Evolutionary conservation across 2,329 filamentous ascomycete species (phyloP).

Genomic region (Ophiosphaerella narmari): DNA sequence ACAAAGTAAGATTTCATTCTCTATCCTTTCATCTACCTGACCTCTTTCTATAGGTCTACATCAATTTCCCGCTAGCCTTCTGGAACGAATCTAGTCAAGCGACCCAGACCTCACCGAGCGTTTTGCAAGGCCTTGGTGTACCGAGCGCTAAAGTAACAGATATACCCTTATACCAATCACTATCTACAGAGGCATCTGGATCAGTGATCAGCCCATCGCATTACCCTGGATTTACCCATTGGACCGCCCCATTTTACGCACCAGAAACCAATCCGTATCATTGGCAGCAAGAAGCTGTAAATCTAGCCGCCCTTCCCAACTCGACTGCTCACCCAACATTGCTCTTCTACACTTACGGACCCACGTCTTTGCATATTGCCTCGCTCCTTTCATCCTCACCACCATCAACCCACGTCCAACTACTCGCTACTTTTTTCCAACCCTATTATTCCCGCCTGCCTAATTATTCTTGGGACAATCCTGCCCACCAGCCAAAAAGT

Average conservation of each 20-base stretch:
- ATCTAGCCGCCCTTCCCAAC: constrained; percentile 69
- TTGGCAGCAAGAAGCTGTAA: constrained; percentile 79
- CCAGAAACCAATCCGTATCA: constrained; percentile 61
- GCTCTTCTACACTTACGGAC: constrained; percentile 79
- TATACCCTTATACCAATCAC: constrained; percentile 41
- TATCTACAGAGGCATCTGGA: constrained; percentile 27
- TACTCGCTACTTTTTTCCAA: constrained; percentile 69
- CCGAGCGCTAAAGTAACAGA: constrained; percentile 47
- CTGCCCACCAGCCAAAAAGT: constrained; percentile 65
- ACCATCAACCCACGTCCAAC: constrained; percentile 52
- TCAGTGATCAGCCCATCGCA: constrained; percentile 28
- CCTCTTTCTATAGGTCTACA: constrained; percentile 43
- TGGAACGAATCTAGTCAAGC: constrained; percentile 58
- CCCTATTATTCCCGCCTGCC: constrained; percentile 81
- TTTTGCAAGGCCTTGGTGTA: constrained; percentile 15
- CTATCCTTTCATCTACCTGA: constrained; percentile 25
- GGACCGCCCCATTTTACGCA: constrained; percentile 73
- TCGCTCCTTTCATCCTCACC: constrained; percentile 33
- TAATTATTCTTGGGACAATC: constrained; percentile 60
- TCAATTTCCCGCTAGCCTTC: constrained; percentile 74
- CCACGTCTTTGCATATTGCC: constrained; percentile 41
- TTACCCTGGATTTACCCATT: constrained; percentile 73
- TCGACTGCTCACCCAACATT: constrained; percentile 73
- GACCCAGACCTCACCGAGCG: constrained; percentile 1
- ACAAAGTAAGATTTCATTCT: constrained; percentile 59